phyloP scores from a whole-genome alignment of 148 eudicot genomes.

The Rheum nobile region DNA sequence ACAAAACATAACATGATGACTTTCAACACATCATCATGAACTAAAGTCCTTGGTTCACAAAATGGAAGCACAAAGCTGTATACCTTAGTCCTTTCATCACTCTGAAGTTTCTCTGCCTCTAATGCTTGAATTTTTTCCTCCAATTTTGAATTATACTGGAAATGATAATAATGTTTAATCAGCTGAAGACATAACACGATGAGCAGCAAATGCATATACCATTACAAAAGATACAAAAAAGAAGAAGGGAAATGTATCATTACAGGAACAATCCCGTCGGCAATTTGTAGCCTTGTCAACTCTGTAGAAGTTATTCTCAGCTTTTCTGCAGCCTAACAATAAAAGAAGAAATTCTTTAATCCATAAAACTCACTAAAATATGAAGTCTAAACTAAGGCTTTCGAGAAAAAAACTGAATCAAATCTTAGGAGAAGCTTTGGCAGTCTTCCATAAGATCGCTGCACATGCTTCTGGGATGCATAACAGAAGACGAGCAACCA shows the following conservation, averaged over 20 bases:
- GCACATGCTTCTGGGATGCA: conserved; percentile 88
- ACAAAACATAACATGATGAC: too few relatives aligned
- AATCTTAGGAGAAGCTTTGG: conserved; percentile 78
- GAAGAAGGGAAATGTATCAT: conserved; percentile 4
- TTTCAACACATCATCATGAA: not conserved
- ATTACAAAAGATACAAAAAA: not conserved
- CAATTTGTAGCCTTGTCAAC: conserved; percentile 46
- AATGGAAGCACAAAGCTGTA: conserved; percentile 11
- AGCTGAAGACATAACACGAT: too few relatives aligned
- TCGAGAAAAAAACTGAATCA: not conserved
- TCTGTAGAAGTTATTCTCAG: too few relatives aligned
- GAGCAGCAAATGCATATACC: too few relatives aligned
- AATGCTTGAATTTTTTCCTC: conserved; percentile 87
- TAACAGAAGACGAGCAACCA: not conserved
- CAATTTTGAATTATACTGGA: conserved; percentile 57
- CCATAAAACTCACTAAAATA: not conserved
- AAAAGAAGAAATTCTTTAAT: not conserved
- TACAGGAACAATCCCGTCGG: conserved; percentile 69
- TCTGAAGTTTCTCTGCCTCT: conserved; percentile 70
- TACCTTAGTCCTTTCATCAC: conserved; percentile 77
- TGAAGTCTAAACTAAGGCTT: not conserved
- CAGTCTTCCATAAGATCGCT: conserved; percentile 71
- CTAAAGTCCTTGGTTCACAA: not conserved
- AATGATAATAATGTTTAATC: too few relatives aligned
- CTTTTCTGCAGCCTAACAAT: conserved; percentile 66